Percentiles rank a stretch among this genome's conserved stretches.
Evolutionary conservation across 1,139 yeast species (phyloP).

Genomic region (Yamadazyma aaseri): DNA sequence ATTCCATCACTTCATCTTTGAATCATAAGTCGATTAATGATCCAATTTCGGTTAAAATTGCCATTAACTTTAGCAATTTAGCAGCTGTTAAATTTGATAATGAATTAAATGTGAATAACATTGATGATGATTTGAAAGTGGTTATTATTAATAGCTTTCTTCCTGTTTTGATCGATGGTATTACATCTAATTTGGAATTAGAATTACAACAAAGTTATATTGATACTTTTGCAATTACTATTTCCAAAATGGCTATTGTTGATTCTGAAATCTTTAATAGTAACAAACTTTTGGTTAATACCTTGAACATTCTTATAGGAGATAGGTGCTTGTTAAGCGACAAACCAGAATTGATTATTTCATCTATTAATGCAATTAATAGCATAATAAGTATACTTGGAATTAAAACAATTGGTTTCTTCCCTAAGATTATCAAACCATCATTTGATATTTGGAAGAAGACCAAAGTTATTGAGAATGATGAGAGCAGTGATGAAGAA

Average conservation of each 20-base stretch:
- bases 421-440: constrained; percentile 82
- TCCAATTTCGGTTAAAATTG: constrained; percentile 35
- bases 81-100: constrained; percentile 68
- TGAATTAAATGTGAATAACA: constrained; percentile 44
- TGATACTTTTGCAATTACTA: constrained; percentile 64
- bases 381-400: constrained; percentile 74
- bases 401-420: constrained; percentile 79
- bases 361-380: constrained; percentile 73
- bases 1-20: constrained; percentile 59
- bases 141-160: constrained; percentile 46
- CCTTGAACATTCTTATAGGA: constrained; percentile 54
- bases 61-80: constrained; percentile 56
- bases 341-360: constrained; percentile 64
- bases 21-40: constrained; percentile 43
- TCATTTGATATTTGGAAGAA: constrained; percentile 57
- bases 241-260: constrained; percentile 53
- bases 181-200: constrained; percentile 36
- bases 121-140: constrained; percentile 40
- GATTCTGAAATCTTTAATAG: constrained; percentile 35
- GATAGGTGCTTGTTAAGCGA: constrained; percentile 51
- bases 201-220: constrained; percentile 67
- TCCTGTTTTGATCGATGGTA: constrained; percentile 47
- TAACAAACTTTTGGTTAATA: constrained; percentile 45
- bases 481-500: constrained; percentile 13
- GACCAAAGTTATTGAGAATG: constrained; percentile 19